phyloP scores from a whole-genome alignment of 768 basidiomycete species.

The Paxillus ammoniavirescens region DNA sequence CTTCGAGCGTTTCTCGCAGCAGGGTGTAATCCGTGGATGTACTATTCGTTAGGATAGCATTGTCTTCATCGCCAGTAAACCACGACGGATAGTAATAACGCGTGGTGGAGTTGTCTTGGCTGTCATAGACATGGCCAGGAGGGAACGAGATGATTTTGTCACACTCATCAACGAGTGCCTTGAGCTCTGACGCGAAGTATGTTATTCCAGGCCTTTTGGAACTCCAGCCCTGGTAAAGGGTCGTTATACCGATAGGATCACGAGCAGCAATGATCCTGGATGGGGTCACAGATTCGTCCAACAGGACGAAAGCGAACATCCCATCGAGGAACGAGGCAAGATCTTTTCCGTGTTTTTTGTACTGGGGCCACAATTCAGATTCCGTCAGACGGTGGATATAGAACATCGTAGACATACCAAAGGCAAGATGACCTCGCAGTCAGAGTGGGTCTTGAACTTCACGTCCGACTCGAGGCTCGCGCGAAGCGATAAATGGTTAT shows the following conservation, averaged over 20 bases:
- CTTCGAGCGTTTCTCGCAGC: slow-evolving; percentile 82
- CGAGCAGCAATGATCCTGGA: slow-evolving; percentile 92
- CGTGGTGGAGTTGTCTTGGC: slow-evolving; percentile 68
- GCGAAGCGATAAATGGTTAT: slow-evolving; percentile 89
- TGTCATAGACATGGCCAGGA: slow-evolving; percentile 96
- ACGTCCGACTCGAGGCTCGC: slow-evolving; percentile 59
- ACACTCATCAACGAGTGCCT: slow-evolving; percentile 87
- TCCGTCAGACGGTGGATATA: slow-evolving; percentile 1
- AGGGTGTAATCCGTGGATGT: slow-evolving; percentile 60
- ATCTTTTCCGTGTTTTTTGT: slow-evolving; percentile 74
- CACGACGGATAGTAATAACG: slow-evolving; percentile 89
- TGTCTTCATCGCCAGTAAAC: slow-evolving; percentile 83
- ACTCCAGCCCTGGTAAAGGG: slow-evolving; percentile 96
- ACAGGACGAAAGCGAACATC: slow-evolving; percentile 97
- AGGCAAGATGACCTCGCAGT: slow-evolving; percentile 96
- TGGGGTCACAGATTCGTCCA: slow-evolving; percentile 90
- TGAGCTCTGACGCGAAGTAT: slow-evolving; percentile 96
- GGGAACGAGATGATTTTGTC: slow-evolving; percentile 95
- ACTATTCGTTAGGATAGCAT: slow-evolving; percentile 49
- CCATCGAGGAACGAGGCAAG: slow-evolving; percentile 87
- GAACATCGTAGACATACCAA: slow-evolving; percentile 47
- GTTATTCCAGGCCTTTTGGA: slow-evolving; percentile 77
- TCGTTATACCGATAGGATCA: slow-evolving; percentile 97
- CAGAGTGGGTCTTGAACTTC: slow-evolving; percentile 95
- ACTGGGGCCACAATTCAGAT: slow-evolving; percentile 45